phyloP scores from a whole-genome alignment of 768 basidiomycete genomes.

The Lactarius sp. region DNA sequence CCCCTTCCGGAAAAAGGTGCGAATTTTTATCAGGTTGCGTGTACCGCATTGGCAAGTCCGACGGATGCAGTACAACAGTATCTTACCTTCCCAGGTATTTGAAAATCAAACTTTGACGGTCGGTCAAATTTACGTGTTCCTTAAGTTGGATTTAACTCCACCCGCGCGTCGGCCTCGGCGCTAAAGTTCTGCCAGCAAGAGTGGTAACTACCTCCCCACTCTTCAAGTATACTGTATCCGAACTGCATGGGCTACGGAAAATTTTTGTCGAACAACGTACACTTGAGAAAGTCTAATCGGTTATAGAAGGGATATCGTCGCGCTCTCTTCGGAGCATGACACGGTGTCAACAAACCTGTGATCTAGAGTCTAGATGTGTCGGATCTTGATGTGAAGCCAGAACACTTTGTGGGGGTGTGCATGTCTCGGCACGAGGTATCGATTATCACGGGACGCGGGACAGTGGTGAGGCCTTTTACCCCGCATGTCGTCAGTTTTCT shows the following conservation, averaged over 20 bases:
- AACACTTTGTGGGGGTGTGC: no score
- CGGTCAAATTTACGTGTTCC: background rate
- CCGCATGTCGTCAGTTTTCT: background rate
- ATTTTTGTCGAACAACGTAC: background rate
- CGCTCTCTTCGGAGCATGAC: constrained; percentile 7
- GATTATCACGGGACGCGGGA: background rate
- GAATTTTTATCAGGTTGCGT: background rate
- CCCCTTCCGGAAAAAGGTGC: background rate
- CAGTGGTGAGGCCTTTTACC: background rate
- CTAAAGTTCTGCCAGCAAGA: background rate
- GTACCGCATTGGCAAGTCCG: background rate
- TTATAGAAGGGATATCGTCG: background rate
- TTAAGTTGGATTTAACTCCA: no score
- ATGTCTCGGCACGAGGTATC: no score
- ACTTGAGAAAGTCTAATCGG: background rate
- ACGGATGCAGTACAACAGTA: no score
- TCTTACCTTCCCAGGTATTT: background rate
- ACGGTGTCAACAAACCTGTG: background rate
- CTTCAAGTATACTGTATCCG: no score
- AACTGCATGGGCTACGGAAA: background rate
- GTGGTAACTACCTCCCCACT: no score
- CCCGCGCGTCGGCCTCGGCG: background rate
- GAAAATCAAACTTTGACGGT: background rate
- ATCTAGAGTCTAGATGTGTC: background rate
- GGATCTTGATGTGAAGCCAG: no score